These are phyloP conservation scores for Aureobasidium sp. DNA, from an alignment of 2,329 filamentous ascomycete species.

Conservation along the genomic window DNA sequence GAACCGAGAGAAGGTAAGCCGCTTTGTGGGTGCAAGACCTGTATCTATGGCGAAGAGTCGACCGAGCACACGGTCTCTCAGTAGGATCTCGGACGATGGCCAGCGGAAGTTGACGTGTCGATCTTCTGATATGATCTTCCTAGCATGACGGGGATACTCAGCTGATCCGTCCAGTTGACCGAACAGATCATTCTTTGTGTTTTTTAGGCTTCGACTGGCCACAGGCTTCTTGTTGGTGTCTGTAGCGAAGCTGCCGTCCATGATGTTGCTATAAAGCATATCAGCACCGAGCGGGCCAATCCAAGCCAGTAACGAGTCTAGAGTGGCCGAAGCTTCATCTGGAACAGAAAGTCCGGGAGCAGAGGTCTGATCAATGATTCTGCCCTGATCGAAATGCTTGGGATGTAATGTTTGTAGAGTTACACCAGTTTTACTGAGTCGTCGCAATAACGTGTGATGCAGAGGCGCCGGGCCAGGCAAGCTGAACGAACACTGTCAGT, in stretches of 20 bases:
- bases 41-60: constrained; percentile 54
- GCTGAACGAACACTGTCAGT: constrained; percentile 35
- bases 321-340: constrained; percentile 35
- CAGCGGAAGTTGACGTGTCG: constrained; percentile 56
- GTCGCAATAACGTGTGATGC: constrained; percentile 69
- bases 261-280: constrained; percentile 62
- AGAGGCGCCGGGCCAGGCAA: constrained; percentile 81
- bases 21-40: neutral
- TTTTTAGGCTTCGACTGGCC: constrained; percentile 17
- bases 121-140: constrained; percentile 64
- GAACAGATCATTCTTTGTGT: constrained; percentile 21
- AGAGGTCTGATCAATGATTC: constrained; percentile 60
- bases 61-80: constrained; percentile 54
- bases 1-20: constrained; percentile 8
- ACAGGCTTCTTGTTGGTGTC: constrained; percentile 45
- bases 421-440: constrained; percentile 59
- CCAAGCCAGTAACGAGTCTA: constrained; percentile 43
- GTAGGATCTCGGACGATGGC: constrained; percentile 47
- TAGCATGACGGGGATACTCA: constrained; percentile 48
- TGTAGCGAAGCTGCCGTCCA: constrained; percentile 53
- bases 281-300: constrained; percentile 60
- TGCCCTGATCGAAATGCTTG: constrained; percentile 68
- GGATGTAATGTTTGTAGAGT: constrained; percentile 82
- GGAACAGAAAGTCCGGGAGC: constrained; percentile 48
- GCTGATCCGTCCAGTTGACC: constrained; percentile 11